phyloP scores from a whole-genome alignment of 2,329 filamentous ascomycete genomes.

The Alternaria alternata region DNA sequence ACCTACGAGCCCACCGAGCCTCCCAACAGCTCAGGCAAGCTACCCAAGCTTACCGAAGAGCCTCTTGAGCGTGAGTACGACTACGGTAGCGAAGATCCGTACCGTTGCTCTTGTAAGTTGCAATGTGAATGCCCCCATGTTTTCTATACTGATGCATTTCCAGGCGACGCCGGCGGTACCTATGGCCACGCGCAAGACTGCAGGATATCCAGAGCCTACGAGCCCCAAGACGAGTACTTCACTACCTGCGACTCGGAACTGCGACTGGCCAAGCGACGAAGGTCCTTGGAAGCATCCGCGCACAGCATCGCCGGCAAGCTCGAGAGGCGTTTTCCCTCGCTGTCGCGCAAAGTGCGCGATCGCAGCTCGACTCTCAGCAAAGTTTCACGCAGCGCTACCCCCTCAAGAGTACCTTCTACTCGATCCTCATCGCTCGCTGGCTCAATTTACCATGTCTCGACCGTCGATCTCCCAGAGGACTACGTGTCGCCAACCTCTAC shows the following conservation, averaged over 20 bases:
- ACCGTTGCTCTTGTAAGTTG: constrained; percentile 74
- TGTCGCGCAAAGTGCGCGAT: constrained; percentile 64
- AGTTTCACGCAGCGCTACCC: constrained; percentile 52
- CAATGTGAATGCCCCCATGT: constrained; percentile 8
- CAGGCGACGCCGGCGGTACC: constrained; percentile 64
- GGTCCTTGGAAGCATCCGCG: constrained; percentile 67
- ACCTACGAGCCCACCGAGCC: constrained; percentile 62
- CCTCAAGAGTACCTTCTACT: constrained; percentile 71
- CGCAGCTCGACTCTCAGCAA: constrained; percentile 52
- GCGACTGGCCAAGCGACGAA: constrained; percentile 64
- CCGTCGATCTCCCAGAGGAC: constrained; percentile 50
- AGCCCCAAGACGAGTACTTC: constrained; percentile 68
- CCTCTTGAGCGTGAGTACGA: constrained; percentile 73
- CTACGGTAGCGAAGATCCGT: constrained; percentile 59
- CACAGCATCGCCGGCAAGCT: constrained; percentile 71
- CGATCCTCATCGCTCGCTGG: constrained; percentile 80
- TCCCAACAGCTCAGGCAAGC: constrained; percentile 68
- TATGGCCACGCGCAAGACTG: constrained; percentile 61
- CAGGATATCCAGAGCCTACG: constrained; percentile 66
- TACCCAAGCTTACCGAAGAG: constrained; percentile 88
- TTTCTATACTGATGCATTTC: constrained; percentile 30
- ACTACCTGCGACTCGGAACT: constrained; percentile 67
- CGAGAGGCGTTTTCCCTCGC: constrained; percentile 65
- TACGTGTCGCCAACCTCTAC: constrained; percentile 35
- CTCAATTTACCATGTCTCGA: constrained; percentile 57